Percentiles rank a stretch among this genome's conserved stretches.
phyloP scores from a whole-genome alignment of 169 alveolate genomes.

The Babesia divergens region DNA sequence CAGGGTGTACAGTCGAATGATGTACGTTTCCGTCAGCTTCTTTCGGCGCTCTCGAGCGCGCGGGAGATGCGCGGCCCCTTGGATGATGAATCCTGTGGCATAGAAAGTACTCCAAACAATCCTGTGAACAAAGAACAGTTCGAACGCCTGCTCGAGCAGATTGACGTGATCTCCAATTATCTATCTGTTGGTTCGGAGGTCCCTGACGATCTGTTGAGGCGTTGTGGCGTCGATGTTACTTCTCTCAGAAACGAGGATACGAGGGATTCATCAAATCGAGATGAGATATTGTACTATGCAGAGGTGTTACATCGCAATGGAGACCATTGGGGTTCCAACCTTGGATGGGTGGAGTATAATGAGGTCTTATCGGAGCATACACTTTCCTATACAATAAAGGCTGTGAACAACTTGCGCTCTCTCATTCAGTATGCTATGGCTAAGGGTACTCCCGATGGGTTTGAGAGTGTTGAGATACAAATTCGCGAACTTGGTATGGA shows the following conservation, averaged over 20 bases:
- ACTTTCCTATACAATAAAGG: slow-evolving; percentile 10
- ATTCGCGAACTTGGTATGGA: neutral
- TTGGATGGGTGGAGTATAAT: slow-evolving; percentile 43
- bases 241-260: neutral
- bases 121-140: slow-evolving; percentile 22
- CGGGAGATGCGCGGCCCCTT: slow-evolving; percentile 7
- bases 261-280: neutral
- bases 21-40: slow-evolving; percentile 21
- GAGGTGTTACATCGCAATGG: slow-evolving; percentile 26
- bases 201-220: slow-evolving; percentile 11
- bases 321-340: slow-evolving; percentile 28
- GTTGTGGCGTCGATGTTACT: neutral
- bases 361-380: slow-evolving; percentile 9
- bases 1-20: slow-evolving; percentile 25
- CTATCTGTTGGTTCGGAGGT: slow-evolving; percentile 17
- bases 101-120: neutral
- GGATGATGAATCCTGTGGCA: neutral
- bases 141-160: slow-evolving; percentile 15
- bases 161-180: slow-evolving; percentile 12
- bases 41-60: slow-evolving; percentile 1
- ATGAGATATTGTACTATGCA: neutral
- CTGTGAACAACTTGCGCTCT: slow-evolving; percentile 12
- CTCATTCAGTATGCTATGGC: slow-evolving; percentile 12
- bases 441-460: neutral
- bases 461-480: neutral